Base-by-base conservation (phyloP, 371 early-diverging fungal genomes). In the Funneliformis caledonium region DNA sequence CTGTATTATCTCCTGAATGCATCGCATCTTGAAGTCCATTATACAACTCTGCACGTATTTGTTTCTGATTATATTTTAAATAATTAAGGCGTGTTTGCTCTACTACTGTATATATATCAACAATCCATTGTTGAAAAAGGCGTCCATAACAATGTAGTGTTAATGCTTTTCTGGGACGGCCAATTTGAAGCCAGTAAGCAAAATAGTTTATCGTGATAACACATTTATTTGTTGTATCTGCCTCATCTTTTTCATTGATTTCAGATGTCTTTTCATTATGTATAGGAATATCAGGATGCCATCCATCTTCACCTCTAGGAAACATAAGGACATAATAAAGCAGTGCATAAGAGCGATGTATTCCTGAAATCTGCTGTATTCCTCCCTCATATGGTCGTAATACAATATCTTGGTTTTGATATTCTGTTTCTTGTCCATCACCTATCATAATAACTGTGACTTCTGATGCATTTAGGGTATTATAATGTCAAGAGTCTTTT, bases 291-390 rank as follows among this genome's bases (percentile, higher is more conserved):
- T 19, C 16, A 48, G 72, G 72, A 72, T 72, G 72, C 72, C 19
- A 72, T n/a, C 80, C 77, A 31, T 81, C 56, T 19, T 80, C 80
- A n/a, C 82, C 83, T 26, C 31, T 19, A 1, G 80, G 82, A 64
- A 81, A 80, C 31, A 83, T 47, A 56, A 83, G 76, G 3, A 81
- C 16, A 33, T 83, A 83, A n/a, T 81, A 73, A 64, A 83, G 50
- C 60, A 82, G 67, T 61, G 74, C 76, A 43, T 79, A 81, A 14
- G 48, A 37, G 45, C 43, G 47, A 59, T 75, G 81, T 26, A 65
- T 14, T 31, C 52, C 74, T 5, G 81, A 81, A 16, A 81, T 62
- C 1, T 33, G 16, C 37, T 81, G 65, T 16, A 74, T 16, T 8
- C 31, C 52, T 11, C 26, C 64, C 4, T 65, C 37, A 50, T 42